phyloP scores from a whole-genome alignment of 108 stramenopile species.

The Mediolabrus comicus region DNA sequence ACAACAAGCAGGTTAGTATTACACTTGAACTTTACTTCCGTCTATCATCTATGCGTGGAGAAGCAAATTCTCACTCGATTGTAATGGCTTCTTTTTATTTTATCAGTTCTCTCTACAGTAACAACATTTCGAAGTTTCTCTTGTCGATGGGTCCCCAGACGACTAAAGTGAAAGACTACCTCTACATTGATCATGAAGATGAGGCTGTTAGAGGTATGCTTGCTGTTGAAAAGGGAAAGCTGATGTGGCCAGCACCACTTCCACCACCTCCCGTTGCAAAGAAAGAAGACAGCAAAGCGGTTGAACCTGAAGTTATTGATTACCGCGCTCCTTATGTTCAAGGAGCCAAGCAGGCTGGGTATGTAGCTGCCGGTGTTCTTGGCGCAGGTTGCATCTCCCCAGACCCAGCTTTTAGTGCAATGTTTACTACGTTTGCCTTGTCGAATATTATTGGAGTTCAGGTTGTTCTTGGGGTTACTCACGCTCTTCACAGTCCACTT shows the following conservation, averaged over 20 bases:
- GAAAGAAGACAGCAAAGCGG: slow-evolving; percentile 48
- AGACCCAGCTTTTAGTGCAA: slow-evolving; percentile 88
- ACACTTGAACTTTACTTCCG: not conserved
- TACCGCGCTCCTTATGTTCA: slow-evolving; percentile 73
- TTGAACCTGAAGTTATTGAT: slow-evolving; percentile 60
- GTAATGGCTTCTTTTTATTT: not conserved
- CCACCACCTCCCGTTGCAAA: slow-evolving; percentile 66
- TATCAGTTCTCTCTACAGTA: slow-evolving; percentile 84
- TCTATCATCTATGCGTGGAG: not conserved
- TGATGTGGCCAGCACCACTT: slow-evolving; percentile 91
- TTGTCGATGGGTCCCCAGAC: slow-evolving; percentile 68
- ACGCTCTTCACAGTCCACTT: slow-evolving; percentile 96
- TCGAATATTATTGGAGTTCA: slow-evolving; percentile 94
- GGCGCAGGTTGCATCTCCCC: slow-evolving; percentile 88
- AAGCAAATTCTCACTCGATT: not conserved
- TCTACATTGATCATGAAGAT: slow-evolving; percentile 76
- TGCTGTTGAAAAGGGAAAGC: slow-evolving; percentile 84
- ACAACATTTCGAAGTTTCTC: slow-evolving; percentile 97
- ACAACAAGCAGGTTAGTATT: slow-evolving; percentile 62
- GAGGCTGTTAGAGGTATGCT: slow-evolving; percentile 95
- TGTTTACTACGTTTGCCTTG: slow-evolving; percentile 97
- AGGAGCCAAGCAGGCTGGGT: slow-evolving; percentile 71
- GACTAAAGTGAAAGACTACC: slow-evolving; percentile 66
- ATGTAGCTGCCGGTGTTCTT: slow-evolving; percentile 75
- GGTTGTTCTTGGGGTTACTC: slow-evolving; percentile 95